Percentiles rank a stretch among this genome's conserved stretches.
Conservation (phyloP, 345 rosid genomes). For the Citrus mangshanensis region DNA sequence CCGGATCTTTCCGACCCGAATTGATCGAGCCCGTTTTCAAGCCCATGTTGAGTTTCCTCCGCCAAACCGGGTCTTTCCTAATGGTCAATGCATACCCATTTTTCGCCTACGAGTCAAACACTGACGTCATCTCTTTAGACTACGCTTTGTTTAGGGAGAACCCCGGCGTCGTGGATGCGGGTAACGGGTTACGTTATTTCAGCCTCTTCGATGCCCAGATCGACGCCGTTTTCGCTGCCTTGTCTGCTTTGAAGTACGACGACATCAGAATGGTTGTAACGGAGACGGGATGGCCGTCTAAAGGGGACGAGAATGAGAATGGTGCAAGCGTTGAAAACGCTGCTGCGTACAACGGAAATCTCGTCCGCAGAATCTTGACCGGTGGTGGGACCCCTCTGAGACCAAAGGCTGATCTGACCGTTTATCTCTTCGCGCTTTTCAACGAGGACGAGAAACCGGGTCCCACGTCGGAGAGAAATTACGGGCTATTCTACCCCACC, state of each 20-base stretch:
- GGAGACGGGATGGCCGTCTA: conserved; percentile 96
- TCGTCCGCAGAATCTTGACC: conserved; percentile 69
- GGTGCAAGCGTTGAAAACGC: conserved; percentile 77
- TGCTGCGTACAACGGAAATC: conserved; percentile 84
- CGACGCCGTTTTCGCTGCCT: conserved; percentile 93
- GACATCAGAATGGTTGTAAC: conserved; percentile 69
- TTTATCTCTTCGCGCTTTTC: conserved; percentile 86
- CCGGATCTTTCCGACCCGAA: conserved; percentile 85
- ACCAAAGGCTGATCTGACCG: conserved; percentile 78
- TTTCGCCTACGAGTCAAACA: conserved; percentile 89
- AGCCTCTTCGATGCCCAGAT: conserved; percentile 92
- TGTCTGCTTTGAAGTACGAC: conserved; percentile 73
- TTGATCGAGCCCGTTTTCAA: conserved; percentile 63
- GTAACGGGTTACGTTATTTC: conserved; percentile 77
- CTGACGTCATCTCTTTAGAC: conserved; percentile 84
- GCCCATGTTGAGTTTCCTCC: conserved; percentile 82
- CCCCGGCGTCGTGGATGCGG: conserved; percentile 84
- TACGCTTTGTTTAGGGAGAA: conserved; percentile 88
- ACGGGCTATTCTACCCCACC: conserved; percentile 83
- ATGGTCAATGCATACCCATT: conserved; percentile 94
- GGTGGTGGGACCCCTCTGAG: conserved; percentile 89
- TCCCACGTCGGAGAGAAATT: conserved; percentile 85
- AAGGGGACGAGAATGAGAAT: conserved; percentile 74
- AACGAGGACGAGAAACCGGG: conserved; percentile 83
- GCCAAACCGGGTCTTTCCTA: conserved; percentile 80